phyloP scores from a whole-genome alignment of 768 basidiomycete species.

The Pholiota conissans region DNA sequence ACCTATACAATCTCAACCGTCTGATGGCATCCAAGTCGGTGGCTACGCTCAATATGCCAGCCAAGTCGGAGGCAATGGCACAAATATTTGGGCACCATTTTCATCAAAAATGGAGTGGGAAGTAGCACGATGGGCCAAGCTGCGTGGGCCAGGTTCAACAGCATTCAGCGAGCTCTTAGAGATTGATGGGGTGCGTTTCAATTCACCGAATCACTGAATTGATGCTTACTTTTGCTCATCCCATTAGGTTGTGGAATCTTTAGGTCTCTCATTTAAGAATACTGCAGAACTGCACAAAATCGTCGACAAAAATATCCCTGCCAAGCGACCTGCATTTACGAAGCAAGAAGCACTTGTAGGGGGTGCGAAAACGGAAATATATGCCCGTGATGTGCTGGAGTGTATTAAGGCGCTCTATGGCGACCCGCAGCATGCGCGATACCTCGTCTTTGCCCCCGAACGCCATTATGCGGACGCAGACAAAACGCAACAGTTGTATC shows the following conservation, averaged over 20 bases:
- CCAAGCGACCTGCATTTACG: conserved; percentile 25
- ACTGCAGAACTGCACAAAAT: conserved; percentile 25
- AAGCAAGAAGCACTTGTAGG: conserved; percentile 26
- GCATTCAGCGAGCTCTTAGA: conserved; percentile 36
- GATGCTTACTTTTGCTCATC: too few relatives aligned
- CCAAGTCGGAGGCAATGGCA: neutral
- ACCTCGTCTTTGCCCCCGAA: conserved; percentile 35
- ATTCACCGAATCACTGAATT: too few relatives aligned
- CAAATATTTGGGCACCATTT: neutral
- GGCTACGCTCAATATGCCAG: neutral
- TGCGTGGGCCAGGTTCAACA: conserved; percentile 32
- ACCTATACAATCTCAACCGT: neutral
- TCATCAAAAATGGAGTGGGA: neutral
- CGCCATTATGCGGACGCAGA: conserved; percentile 33
- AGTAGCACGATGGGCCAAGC: neutral
- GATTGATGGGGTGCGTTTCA: conserved; percentile 33
- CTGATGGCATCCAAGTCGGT: neutral
- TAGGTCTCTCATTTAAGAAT: conserved; percentile 27
- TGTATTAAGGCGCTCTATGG: conserved; percentile 36
- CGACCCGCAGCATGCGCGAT: conserved; percentile 29
- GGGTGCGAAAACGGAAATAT: conserved; percentile 30
- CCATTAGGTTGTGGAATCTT: conserved; percentile 24
- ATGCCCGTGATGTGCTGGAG: conserved; percentile 32
- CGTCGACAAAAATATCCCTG: conserved; percentile 25
- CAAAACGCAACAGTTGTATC: conserved; percentile 26